These are phyloP conservation scores for Isatis tinctoria DNA, from an alignment of 345 rosid species.

Conservation along the genomic window DNA sequence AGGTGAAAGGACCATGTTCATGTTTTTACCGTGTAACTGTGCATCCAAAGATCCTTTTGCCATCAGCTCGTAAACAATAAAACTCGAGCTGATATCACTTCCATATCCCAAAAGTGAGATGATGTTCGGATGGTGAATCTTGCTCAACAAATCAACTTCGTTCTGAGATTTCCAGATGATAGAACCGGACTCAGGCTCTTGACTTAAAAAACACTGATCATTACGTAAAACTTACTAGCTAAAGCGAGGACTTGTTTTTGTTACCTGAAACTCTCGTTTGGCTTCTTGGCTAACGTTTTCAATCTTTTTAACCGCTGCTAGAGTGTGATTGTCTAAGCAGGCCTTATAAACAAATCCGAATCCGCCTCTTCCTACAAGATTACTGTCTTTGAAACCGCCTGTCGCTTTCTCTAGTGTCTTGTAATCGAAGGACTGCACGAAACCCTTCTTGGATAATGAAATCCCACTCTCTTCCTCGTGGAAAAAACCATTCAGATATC, in stretches of 20 bases:
- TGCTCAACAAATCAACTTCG: slow-evolving; percentile 75
- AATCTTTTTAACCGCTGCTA: slow-evolving; percentile 75
- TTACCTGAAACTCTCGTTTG: slow-evolving; percentile 76
- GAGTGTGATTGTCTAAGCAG: slow-evolving; percentile 44
- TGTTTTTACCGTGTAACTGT: slow-evolving; percentile 63
- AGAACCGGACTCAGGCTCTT: not conserved
- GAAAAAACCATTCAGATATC: slow-evolving; percentile 30
- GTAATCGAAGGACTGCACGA: slow-evolving; percentile 47
- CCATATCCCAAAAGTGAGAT: slow-evolving; percentile 77
- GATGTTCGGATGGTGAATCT: slow-evolving; percentile 67
- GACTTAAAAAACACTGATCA: too few relatives aligned
- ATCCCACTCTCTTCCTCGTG: slow-evolving; percentile 37
- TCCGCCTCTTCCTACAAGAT: slow-evolving; percentile 77
- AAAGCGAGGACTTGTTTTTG: not conserved
- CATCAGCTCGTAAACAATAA: slow-evolving; percentile 90
- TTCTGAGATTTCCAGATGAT: slow-evolving; percentile 45
- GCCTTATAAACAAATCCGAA: slow-evolving; percentile 89
- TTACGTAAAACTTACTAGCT: not conserved
- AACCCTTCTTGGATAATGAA: slow-evolving; percentile 33
- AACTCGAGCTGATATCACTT: slow-evolving; percentile 45
- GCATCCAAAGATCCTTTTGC: slow-evolving; percentile 78
- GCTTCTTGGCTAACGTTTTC: slow-evolving; percentile 67
- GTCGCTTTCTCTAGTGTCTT: slow-evolving; percentile 68
- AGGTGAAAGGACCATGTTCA: not conserved
- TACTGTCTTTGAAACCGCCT: slow-evolving; percentile 55